These are phyloP conservation scores for Podospora anserina DNA, from an alignment of 495 filamentous ascomycete species.

Conservation along the genomic window DNA sequence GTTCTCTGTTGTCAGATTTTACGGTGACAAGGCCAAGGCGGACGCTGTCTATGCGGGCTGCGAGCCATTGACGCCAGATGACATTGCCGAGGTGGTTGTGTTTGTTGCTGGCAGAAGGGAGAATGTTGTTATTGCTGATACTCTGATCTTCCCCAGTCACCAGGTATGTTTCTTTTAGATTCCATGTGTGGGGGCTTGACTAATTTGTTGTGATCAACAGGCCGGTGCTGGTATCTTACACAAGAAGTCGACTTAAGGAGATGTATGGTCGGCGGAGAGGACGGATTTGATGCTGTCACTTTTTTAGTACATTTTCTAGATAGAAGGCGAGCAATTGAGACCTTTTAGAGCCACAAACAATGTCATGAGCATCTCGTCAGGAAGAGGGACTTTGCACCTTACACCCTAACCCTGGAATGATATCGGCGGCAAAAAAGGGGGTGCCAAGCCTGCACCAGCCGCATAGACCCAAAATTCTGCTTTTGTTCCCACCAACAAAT, in stretches of 20 bases:
- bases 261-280: neutral
- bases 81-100: slow-evolving; percentile 92
- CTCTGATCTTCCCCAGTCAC: slow-evolving; percentile 86
- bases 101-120: slow-evolving; percentile 85
- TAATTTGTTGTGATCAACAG: slow-evolving; percentile 22
- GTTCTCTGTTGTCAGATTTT: slow-evolving; percentile 90
- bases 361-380: too few species aligned
- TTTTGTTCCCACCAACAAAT: neutral
- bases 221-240: slow-evolving; percentile 39
- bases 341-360: neutral
- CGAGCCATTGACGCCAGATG: slow-evolving; percentile 90
- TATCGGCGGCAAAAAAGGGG: neutral
- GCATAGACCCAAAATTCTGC: neutral
- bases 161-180: slow-evolving; percentile 50
- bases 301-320: neutral
- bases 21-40: slow-evolving; percentile 91
- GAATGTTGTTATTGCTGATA: slow-evolving; percentile 94
- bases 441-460: neutral
- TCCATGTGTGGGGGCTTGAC: neutral
- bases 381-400: too few species aligned
- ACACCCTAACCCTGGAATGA: neutral
- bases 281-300: neutral
- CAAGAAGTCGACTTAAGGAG: slow-evolving; percentile 26
- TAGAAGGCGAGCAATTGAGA: neutral
- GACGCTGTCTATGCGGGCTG: slow-evolving; percentile 89